These are phyloP conservation scores for Strigomonas galati DNA, from an alignment of 208 protist species.

Conservation along the genomic window DNA sequence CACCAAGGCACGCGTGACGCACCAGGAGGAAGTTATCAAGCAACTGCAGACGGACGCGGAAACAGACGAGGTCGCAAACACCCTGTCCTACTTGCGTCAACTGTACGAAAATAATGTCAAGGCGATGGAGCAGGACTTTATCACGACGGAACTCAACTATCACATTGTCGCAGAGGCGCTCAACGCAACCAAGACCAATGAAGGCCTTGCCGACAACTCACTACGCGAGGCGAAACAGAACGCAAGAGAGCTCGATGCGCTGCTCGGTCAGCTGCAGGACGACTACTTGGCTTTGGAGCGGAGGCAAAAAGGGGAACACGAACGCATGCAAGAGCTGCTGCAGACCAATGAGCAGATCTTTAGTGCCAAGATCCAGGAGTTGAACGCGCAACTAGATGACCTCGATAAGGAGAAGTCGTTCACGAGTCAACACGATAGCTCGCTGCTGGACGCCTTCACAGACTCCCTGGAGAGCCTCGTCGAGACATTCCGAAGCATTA, in stretches of 20 bases:
- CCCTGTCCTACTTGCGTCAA: slow-evolving; percentile 44
- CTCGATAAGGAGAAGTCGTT: too few species aligned
- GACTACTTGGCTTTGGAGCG: background rate
- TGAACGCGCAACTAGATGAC: too few species aligned
- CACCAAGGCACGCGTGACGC: slow-evolving; percentile 18
- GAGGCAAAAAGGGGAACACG: background rate
- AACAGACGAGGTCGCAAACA: slow-evolving; percentile 50
- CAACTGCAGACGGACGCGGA: slow-evolving; percentile 56
- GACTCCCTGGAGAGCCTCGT: too few species aligned
- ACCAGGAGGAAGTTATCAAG: slow-evolving; percentile 24
- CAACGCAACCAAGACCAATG: background rate
- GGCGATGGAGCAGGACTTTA: slow-evolving; percentile 23
- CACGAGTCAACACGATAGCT: too few species aligned
- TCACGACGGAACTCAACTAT: slow-evolving; percentile 34
- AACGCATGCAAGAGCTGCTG: background rate
- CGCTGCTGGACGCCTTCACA: too few species aligned
- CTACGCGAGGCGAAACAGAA: too few species aligned
- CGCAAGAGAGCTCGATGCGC: background rate
- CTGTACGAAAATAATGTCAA: slow-evolving; percentile 48
- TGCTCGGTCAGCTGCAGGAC: background rate
- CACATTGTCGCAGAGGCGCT: background rate
- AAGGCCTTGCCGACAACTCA: background rate
- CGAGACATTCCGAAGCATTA: too few species aligned
- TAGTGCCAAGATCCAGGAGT: too few species aligned
- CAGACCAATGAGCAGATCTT: background rate